Evolutionary conservation across 1,284 basidiomycete genomes (phyloP).

Genomic region (Sphaerobolus stellatus): DNA sequence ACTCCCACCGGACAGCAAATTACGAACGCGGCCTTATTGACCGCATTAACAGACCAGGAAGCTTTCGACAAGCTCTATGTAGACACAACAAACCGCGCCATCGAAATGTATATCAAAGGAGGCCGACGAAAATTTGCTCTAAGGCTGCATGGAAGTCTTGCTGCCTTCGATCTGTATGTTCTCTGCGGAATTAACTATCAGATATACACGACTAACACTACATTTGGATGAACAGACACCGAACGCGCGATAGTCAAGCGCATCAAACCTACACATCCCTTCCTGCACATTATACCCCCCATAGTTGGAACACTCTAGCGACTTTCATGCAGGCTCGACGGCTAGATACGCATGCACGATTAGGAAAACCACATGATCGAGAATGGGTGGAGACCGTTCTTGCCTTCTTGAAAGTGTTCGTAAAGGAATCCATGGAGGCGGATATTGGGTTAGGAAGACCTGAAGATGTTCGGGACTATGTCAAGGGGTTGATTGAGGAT

Average conservation of each 20-base stretch:
- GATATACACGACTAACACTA: conserved; percentile 1
- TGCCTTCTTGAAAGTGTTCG: conserved; percentile 65
- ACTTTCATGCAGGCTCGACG: conserved; percentile 71
- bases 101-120: conserved; percentile 78
- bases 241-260: conserved; percentile 59
- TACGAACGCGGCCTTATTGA: conserved; percentile 63
- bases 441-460: conserved; percentile 45
- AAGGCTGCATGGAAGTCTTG: conserved; percentile 80
- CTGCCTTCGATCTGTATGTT: conserved; percentile 81
- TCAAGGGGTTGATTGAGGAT: conserved; percentile 50
- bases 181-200: conserved; percentile 16
- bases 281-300: conserved; percentile 79
- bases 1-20: conserved; percentile 43
- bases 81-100: conserved; percentile 72
- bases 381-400: conserved; percentile 76
- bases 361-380: conserved; percentile 56
- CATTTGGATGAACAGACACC: conserved; percentile 49
- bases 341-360: conserved; percentile 57
- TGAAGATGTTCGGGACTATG: conserved; percentile 51
- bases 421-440: conserved; percentile 53
- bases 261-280: conserved; percentile 71
- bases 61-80: conserved; percentile 77
- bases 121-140: conserved; percentile 82
- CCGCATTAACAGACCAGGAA: conserved; percentile 56
- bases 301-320: conserved; percentile 76